These are phyloP conservation scores for Phytophthora europaea DNA, from an alignment of 352 stramenopile species.

Conservation along the genomic window DNA sequence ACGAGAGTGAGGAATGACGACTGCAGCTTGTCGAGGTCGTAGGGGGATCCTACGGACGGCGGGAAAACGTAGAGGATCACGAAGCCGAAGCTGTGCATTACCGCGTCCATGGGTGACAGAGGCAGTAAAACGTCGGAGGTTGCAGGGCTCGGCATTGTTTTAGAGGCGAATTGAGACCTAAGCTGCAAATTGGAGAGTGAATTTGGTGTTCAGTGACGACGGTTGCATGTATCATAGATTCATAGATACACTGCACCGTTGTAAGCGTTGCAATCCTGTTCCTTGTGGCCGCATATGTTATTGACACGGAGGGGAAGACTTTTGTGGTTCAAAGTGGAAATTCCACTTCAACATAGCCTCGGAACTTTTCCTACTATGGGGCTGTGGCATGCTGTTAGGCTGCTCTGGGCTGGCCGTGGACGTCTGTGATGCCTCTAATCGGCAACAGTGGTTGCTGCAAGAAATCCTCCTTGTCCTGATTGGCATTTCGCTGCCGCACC, in stretches of 20 bases:
- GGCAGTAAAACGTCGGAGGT: slow-evolving; percentile 19
- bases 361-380: too few relatives aligned
- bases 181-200: background rate
- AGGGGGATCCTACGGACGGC: slow-evolving; percentile 20
- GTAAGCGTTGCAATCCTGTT: slow-evolving; percentile 24
- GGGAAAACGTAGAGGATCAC: slow-evolving; percentile 70
- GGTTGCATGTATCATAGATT: too few relatives aligned
- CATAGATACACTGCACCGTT: too few relatives aligned
- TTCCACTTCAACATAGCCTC: too few relatives aligned
- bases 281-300: slow-evolving; percentile 2
- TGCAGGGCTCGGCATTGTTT: background rate
- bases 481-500: background rate
- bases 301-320: background rate
- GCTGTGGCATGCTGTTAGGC: too few relatives aligned
- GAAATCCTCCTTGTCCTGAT: background rate
- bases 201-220: background rate
- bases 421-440: background rate
- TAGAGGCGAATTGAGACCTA: background rate
- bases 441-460: slow-evolving; percentile 17
- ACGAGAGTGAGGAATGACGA: slow-evolving; percentile 43
- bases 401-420: background rate
- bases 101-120: slow-evolving; percentile 62
- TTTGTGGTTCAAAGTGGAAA: background rate
- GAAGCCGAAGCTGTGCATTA: slow-evolving; percentile 57
- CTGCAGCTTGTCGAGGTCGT: slow-evolving; percentile 55